Evolutionary conservation across 169 alveolate genomes (phyloP).

Genomic region (Eimeria maxima): DNA sequence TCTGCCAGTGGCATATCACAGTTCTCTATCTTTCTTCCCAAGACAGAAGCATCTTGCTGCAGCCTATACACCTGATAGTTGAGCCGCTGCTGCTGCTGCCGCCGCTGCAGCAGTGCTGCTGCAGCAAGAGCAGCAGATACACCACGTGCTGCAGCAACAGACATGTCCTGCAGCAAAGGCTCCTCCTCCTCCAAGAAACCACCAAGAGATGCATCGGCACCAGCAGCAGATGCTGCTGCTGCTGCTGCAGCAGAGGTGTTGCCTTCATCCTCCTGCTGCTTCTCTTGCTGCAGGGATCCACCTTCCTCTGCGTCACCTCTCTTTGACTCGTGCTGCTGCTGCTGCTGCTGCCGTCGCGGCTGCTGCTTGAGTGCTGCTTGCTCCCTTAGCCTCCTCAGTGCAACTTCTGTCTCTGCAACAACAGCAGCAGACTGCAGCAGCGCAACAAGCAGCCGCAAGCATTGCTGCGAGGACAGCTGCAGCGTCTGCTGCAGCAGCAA

Average conservation of each 20-base stretch:
- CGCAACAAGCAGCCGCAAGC: slow-evolving; percentile 59
- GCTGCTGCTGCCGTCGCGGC: slow-evolving; percentile 41
- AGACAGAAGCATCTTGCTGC: slow-evolving; percentile 38
- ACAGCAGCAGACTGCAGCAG: slow-evolving; percentile 48
- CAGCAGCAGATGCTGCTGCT: not conserved
- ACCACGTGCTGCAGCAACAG: slow-evolving; percentile 66
- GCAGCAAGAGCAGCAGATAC: slow-evolving; percentile 68
- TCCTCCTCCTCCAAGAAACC: slow-evolving; percentile 53
- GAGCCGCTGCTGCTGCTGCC: slow-evolving; percentile 56
- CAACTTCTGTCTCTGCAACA: slow-evolving; percentile 1
- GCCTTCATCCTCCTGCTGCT: slow-evolving; percentile 7
- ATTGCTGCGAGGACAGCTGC: slow-evolving; percentile 51
- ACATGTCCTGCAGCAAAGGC: slow-evolving; percentile 61
- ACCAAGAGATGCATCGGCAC: slow-evolving; percentile 33
- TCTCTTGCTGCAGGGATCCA: not conserved
- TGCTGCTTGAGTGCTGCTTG: slow-evolving; percentile 35
- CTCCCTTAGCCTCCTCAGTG: slow-evolving; percentile 20
- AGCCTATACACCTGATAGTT: not conserved
- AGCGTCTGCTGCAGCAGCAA: slow-evolving; percentile 67
- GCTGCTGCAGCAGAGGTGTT: not conserved
- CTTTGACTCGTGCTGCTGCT: not conserved
- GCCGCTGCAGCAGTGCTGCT: slow-evolving; percentile 74
- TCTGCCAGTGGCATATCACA: slow-evolving; percentile 52
- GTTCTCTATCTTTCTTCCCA: slow-evolving; percentile 22
- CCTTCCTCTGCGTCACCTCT: not conserved